Evolutionary conservation across 768 basidiomycete species (phyloP).

Genomic region (Kwoniella sp.): DNA sequence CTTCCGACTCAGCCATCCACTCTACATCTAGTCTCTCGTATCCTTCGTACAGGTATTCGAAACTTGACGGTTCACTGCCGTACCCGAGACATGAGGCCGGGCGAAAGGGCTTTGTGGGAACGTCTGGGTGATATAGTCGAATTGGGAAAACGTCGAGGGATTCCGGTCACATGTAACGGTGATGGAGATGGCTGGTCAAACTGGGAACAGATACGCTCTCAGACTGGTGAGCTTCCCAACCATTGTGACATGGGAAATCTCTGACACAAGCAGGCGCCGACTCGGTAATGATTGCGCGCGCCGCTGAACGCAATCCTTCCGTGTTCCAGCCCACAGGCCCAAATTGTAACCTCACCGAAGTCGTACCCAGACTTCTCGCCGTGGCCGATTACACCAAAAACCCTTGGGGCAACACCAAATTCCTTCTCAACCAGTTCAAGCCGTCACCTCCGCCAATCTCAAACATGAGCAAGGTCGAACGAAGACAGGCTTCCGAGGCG

Average conservation of each 20-base stretch:
- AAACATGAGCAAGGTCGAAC: slow-evolving; percentile 57
- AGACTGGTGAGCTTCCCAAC: slow-evolving; percentile 64
- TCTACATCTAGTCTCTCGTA: slow-evolving; percentile 77
- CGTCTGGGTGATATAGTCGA: slow-evolving; percentile 80
- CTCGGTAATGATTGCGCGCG: slow-evolving; percentile 94
- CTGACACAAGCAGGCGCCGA: slow-evolving; percentile 59
- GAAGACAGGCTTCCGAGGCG: slow-evolving; percentile 57
- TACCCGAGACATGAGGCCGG: slow-evolving; percentile 82
- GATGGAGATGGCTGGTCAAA: slow-evolving; percentile 79
- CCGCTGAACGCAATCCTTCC: slow-evolving; percentile 85
- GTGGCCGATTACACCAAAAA: slow-evolving; percentile 66
- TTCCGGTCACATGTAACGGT: slow-evolving; percentile 92
- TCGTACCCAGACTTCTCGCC: slow-evolving; percentile 58
- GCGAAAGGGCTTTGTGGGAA: slow-evolving; percentile 71
- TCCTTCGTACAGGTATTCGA: slow-evolving; percentile 80
- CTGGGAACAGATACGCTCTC: slow-evolving; percentile 64
- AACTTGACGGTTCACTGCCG: slow-evolving; percentile 92
- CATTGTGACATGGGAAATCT: neutral
- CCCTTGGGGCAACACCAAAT: slow-evolving; percentile 80
- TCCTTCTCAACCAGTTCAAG: slow-evolving; percentile 78
- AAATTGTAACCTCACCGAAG: slow-evolving; percentile 69
- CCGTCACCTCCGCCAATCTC: slow-evolving; percentile 57
- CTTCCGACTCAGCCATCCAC: slow-evolving; percentile 83
- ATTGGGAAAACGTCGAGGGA: slow-evolving; percentile 70
- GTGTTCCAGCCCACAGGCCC: slow-evolving; percentile 63